Conservation (phyloP, 805 yeast genomes). For the Kodamaea hsintzibuensis region DNA sequence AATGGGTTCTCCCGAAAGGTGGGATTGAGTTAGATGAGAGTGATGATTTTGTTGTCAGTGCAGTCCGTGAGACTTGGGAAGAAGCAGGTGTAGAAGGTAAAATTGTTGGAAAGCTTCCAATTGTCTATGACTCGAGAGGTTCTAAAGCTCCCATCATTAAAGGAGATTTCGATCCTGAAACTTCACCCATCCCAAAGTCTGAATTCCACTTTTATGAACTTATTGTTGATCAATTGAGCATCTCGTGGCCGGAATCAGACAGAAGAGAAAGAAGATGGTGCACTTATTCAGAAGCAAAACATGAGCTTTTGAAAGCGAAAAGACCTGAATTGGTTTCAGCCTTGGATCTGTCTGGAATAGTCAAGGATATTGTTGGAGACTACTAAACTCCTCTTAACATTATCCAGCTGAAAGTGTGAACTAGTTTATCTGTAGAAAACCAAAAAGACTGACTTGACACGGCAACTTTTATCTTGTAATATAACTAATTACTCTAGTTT, state of each 20-base stretch:
- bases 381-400: neutral
- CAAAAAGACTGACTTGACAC: neutral
- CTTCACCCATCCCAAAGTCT: conserved; percentile 60
- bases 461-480: too few relatives aligned
- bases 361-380: conserved; percentile 28
- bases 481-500: too few relatives aligned
- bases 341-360: conserved; percentile 54
- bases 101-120: conserved; percentile 56
- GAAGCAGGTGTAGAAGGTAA: conserved; percentile 88
- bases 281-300: conserved; percentile 63
- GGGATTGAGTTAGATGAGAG: conserved; percentile 88
- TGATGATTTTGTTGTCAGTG: conserved; percentile 49
- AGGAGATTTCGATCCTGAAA: conserved; percentile 35
- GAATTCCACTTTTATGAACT: conserved; percentile 89
- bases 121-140: conserved; percentile 58
- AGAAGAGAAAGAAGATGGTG: conserved; percentile 76
- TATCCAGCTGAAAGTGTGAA: too few relatives aligned
- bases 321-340: conserved; percentile 71
- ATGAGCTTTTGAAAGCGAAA: conserved; percentile 54
- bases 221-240: conserved; percentile 54
- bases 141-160: conserved; percentile 37
- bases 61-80: conserved; percentile 94
- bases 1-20: conserved; percentile 94
- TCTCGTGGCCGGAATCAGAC: conserved; percentile 73
- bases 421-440: neutral